Evolutionary conservation across 2,329 filamentous ascomycete species (phyloP).

Genomic region (Colletotrichum sp.): DNA sequence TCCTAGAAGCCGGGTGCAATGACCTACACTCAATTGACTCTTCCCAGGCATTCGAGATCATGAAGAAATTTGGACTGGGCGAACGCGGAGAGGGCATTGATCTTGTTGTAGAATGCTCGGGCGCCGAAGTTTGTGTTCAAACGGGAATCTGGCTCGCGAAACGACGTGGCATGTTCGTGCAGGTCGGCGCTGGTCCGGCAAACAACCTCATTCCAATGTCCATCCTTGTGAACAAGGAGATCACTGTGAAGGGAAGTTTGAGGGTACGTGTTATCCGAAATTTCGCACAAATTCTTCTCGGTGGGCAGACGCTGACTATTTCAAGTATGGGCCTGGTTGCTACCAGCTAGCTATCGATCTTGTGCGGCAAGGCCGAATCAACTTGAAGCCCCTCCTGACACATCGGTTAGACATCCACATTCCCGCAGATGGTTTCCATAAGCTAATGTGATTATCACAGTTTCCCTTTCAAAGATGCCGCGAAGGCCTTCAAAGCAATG

Average conservation of each 20-base stretch:
- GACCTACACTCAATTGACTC: background rate
- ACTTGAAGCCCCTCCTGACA: background rate
- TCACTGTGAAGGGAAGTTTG: background rate
- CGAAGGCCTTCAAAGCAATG: background rate
- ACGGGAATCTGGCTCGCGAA: background rate
- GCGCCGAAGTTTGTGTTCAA: background rate
- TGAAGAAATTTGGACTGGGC: background rate
- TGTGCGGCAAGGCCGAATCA: background rate
- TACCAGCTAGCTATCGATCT: background rate
- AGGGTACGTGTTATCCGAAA: background rate
- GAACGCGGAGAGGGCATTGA: background rate
- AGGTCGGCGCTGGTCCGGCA: background rate
- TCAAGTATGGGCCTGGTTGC: background rate
- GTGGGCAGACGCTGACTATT: background rate
- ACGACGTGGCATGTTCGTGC: background rate
- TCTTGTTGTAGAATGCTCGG: background rate
- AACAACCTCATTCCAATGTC: background rate
- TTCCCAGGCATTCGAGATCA: background rate
- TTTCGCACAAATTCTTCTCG: background rate
- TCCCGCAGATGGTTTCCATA: background rate
- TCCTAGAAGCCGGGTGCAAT: too few species aligned
- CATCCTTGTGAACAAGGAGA: background rate
- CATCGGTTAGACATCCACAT: background rate
- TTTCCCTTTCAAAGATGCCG: background rate
- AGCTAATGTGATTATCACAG: background rate